Evolutionary conservation across 2,329 filamentous ascomycete genomes (phyloP).

Genomic region (Teratosphaeria viscida): DNA sequence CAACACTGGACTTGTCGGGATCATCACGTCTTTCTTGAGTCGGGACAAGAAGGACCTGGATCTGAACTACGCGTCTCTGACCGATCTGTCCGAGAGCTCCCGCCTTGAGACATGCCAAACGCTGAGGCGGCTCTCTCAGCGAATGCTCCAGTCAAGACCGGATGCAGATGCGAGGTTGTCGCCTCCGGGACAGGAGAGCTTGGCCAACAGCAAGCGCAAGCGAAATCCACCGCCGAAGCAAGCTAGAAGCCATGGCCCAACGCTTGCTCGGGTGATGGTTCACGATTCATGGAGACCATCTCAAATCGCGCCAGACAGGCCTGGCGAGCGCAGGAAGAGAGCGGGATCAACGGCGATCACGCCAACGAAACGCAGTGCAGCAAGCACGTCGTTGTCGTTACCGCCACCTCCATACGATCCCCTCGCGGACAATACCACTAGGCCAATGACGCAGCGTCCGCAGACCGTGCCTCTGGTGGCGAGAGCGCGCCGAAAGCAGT

Average conservation of each 20-base stretch:
- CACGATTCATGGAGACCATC: constrained; percentile 18
- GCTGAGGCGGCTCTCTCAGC: constrained; percentile 29
- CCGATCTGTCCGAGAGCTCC: constrained; percentile 35
- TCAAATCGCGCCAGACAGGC: constrained; percentile 19
- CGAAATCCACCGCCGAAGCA: constrained; percentile 4
- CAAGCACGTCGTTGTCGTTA: neutral
- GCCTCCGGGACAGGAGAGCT: neutral
- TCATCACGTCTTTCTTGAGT: constrained; percentile 35
- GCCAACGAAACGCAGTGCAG: neutral
- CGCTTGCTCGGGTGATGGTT: constrained; percentile 20
- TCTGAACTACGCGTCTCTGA: constrained; percentile 36
- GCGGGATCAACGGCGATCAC: neutral
- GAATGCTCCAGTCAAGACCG: constrained; percentile 8
- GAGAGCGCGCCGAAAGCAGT: constrained; percentile 7
- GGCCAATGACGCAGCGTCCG: neutral
- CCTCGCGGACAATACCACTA: neutral
- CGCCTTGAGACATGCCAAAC: constrained; percentile 34
- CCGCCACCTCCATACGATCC: constrained; percentile 4
- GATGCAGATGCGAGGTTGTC: neutral
- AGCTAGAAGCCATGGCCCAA: constrained; percentile 11
- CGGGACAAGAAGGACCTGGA: constrained; percentile 23
- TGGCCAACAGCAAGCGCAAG: neutral
- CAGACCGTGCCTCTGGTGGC: constrained; percentile 1
- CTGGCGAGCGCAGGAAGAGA: constrained; percentile 13
- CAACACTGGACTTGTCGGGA: constrained; percentile 37